Evolutionary conservation across 1,284 basidiomycete genomes (phyloP).

Genomic region (Cutaneotrichosporon dermatis): DNA sequence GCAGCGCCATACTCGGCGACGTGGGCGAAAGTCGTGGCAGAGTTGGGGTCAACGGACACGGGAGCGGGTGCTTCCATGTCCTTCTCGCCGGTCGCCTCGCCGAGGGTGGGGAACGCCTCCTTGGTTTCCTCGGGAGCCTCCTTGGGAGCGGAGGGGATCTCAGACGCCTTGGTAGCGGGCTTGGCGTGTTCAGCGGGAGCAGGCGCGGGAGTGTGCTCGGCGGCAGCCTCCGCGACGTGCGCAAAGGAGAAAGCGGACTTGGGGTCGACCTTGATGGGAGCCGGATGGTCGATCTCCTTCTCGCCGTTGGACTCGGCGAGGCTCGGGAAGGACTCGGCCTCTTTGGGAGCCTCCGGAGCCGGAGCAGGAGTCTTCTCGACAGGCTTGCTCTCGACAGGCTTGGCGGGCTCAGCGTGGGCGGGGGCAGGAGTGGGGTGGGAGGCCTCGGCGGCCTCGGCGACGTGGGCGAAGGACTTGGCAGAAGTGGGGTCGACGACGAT

Average conservation of each 20-base stretch:
- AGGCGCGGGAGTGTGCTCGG: background rate
- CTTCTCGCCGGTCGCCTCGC: background rate
- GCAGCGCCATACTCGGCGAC: background rate
- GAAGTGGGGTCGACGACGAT: too few relatives aligned
- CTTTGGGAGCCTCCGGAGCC: too few relatives aligned
- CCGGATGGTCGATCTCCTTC: too few relatives aligned
- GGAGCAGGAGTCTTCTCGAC: too few relatives aligned
- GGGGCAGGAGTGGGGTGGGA: background rate
- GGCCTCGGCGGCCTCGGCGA: background rate
- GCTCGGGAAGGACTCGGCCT: too few relatives aligned
- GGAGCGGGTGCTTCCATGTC: background rate
- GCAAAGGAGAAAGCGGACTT: too few relatives aligned
- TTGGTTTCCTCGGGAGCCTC: background rate
- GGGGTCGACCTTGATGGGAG: too few relatives aligned
- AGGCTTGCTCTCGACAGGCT: too few relatives aligned
- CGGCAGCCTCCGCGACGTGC: background rate
- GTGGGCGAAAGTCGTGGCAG: background rate
- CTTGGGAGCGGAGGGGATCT: background rate
- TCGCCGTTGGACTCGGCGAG: too few relatives aligned
- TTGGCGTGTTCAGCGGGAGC: background rate
- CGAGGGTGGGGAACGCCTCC: slow-evolving; percentile 1
- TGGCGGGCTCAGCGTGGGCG: too few relatives aligned
- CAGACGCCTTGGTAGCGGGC: too few relatives aligned
- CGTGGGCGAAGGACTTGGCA: slow-evolving; percentile 59
- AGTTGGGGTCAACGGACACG: background rate